Conservation (phyloP, 352 stramenopile genomes). For the Stephanocyclus meneghinianus region DNA sequence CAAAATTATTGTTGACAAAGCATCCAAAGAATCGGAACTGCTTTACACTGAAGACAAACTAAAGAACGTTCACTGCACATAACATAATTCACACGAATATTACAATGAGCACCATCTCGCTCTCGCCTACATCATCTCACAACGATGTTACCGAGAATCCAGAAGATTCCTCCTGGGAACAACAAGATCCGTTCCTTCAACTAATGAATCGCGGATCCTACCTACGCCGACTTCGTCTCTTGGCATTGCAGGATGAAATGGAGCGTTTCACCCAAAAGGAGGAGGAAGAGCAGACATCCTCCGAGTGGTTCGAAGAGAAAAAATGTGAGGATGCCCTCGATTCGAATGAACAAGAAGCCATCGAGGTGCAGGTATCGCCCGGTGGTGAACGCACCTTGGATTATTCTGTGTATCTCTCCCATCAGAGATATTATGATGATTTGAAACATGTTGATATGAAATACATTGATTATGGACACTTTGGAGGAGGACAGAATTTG, state of each 20-base stretch:
- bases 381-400: conserved; percentile 36
- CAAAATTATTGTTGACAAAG: neutral
- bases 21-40: too few relatives aligned
- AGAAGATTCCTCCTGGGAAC: conserved; percentile 6
- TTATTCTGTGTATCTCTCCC: conserved; percentile 65
- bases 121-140: neutral
- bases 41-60: neutral
- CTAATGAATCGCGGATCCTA: conserved; percentile 57
- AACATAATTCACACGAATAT: neutral
- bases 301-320: conserved; percentile 12
- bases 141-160: neutral
- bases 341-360: neutral
- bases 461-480: conserved; percentile 62
- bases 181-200: conserved; percentile 15
- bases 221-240: conserved; percentile 53
- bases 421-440: conserved; percentile 75
- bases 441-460: conserved; percentile 76
- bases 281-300: conserved; percentile 2
- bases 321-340: neutral
- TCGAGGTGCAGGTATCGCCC: neutral
- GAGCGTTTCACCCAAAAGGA: conserved; percentile 36
- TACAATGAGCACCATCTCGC: neutral
- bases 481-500: conserved; percentile 14
- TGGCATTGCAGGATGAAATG: conserved; percentile 61
- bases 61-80: neutral